Conservation (phyloP, 768 basidiomycete species). For the Hirschioporus abietinus region DNA sequence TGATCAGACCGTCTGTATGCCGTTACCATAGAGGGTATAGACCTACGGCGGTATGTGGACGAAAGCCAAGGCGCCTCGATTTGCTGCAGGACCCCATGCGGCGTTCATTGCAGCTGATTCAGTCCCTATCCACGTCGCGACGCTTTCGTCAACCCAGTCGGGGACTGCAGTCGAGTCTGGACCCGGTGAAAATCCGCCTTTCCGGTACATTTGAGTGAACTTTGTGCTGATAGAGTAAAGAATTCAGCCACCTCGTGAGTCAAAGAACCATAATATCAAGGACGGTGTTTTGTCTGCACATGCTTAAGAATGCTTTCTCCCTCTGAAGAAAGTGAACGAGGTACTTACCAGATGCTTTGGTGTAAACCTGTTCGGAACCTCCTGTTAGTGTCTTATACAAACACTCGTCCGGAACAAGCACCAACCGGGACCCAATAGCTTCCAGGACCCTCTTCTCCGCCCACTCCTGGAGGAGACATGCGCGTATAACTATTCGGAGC, state of each 20-base stretch:
- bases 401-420: neutral
- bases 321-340: conserved; percentile 4
- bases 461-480: conserved; percentile 51
- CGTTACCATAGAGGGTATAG: neutral
- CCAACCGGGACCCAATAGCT: conserved; percentile 76
- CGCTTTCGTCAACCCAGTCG: conserved; percentile 65
- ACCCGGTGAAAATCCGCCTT: conserved; percentile 47
- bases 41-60: conserved; percentile 72
- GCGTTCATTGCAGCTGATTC: conserved; percentile 51
- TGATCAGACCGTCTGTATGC: neutral
- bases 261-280: conserved; percentile 73
- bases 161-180: conserved; percentile 40
- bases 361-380: conserved; percentile 30
- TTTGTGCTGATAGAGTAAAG: neutral
- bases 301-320: conserved; percentile 4
- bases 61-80: conserved; percentile 57
- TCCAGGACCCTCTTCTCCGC: conserved; percentile 57
- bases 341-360: conserved; percentile 28
- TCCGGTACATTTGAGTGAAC: conserved; percentile 4
- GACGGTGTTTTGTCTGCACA: conserved; percentile 39
- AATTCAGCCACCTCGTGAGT: conserved; percentile 51
- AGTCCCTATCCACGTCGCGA: conserved; percentile 53
- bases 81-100: conserved; percentile 51
- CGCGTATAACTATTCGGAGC: conserved; percentile 62
- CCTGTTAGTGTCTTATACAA: conserved; percentile 1